Conservation (phyloP, 768 basidiomycete species). For the Pleurotus ostreatus region DNA sequence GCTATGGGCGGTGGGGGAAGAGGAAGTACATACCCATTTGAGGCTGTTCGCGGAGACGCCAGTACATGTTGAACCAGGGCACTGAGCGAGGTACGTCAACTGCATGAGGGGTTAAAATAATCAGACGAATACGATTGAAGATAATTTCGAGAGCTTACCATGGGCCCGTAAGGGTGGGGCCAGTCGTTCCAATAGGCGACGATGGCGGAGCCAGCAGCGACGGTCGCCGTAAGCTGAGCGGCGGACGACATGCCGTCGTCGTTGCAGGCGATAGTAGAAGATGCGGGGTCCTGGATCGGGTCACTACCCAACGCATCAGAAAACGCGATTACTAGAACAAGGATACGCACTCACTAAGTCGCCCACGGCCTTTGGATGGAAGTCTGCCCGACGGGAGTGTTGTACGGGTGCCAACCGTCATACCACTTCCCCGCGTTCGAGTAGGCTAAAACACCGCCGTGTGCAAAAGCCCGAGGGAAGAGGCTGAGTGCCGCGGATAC, state of each 20-base stretch:
- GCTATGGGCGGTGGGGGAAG: too few species aligned
- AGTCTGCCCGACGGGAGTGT: conserved; percentile 36
- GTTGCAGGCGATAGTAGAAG: conserved; percentile 39
- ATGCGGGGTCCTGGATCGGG: conserved; percentile 35
- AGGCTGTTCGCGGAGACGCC: conserved; percentile 31
- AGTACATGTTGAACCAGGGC: conserved; percentile 37
- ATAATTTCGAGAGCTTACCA: conserved; percentile 22
- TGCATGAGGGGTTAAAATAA: conserved; percentile 10
- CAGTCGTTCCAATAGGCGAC: conserved; percentile 45
- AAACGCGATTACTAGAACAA: background rate
- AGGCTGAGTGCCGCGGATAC: conserved; percentile 26
- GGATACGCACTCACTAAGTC: conserved; percentile 28
- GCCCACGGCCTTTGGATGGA: conserved; percentile 41
- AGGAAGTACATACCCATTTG: conserved; percentile 32
- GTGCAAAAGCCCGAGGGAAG: conserved; percentile 29
- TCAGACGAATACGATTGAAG: background rate
- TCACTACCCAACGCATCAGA: conserved; percentile 22
- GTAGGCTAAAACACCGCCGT: conserved; percentile 43
- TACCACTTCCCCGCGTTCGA: conserved; percentile 33
- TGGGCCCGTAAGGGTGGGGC: conserved; percentile 41
- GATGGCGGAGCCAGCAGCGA: conserved; percentile 37
- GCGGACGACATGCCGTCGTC: conserved; percentile 38
- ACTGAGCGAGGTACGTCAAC: conserved; percentile 44
- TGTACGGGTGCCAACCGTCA: conserved; percentile 39
- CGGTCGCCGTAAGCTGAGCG: conserved; percentile 36